Conservation (phyloP, 2,329 filamentous ascomycete genomes). For the Chrysoporthe austroafricana region DNA sequence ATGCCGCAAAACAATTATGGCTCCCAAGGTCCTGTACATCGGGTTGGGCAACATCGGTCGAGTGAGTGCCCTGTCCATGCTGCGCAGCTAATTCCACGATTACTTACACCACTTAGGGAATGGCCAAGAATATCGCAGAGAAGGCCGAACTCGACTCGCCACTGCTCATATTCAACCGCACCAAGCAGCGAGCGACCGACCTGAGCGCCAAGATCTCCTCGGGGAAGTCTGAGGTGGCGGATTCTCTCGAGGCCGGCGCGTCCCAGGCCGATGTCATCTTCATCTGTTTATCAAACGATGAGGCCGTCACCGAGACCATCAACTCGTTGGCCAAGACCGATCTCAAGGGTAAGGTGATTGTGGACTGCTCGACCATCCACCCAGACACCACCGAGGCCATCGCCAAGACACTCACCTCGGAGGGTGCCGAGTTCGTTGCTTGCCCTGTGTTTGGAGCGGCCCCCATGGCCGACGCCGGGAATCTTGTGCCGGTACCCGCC, state of each 20-base stretch:
- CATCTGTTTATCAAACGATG: constrained; percentile 78
- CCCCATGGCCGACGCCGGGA: constrained; percentile 70
- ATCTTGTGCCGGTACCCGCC: constrained; percentile 74
- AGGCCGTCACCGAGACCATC: constrained; percentile 68
- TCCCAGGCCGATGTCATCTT: constrained; percentile 77
- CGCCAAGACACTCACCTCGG: constrained; percentile 58
- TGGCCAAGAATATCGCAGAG: constrained; percentile 80
- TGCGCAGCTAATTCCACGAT: background rate
- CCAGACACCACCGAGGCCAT: constrained; percentile 76
- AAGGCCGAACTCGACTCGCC: constrained; percentile 75
- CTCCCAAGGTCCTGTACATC: constrained; percentile 72
- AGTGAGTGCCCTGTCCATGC: constrained; percentile 50
- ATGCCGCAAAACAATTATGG: constrained; percentile 44
- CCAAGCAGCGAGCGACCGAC: constrained; percentile 65
- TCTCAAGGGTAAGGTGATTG: constrained; percentile 73
- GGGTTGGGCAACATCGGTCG: constrained; percentile 88
- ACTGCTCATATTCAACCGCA: constrained; percentile 81
- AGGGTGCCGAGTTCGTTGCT: constrained; percentile 75
- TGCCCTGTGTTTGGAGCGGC: constrained; percentile 72
- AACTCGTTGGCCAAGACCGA: constrained; percentile 58
- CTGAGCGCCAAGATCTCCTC: constrained; percentile 63
- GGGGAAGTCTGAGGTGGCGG: constrained; percentile 66
- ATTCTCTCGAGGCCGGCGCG: constrained; percentile 68
- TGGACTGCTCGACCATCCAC: constrained; percentile 88
- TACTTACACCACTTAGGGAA: constrained; percentile 58